Base-by-base conservation (phyloP, 441 rosid species). In the Erysimum cheiri region DNA sequence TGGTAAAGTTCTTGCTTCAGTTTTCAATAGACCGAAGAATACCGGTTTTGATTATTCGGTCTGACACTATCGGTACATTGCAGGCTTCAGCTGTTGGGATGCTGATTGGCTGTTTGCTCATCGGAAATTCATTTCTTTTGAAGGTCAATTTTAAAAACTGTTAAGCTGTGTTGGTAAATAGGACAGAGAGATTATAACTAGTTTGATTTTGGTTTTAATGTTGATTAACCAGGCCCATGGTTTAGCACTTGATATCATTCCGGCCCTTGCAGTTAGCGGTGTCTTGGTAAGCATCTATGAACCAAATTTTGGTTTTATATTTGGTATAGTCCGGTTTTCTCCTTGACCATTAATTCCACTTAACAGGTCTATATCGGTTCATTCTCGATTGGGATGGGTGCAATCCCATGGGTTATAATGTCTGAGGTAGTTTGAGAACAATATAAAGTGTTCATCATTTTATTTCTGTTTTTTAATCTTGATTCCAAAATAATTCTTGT, bases 351-450 rank as follows among this genome's bases (percentile, higher is more conserved):
- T 19, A 19, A 19, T 19, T 19, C 22, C 22, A 19, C 22, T 19
- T 19, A 19, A 19, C 87, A 87, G 94, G 78, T 83, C 26, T 85
- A 77, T 58, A 76, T 80, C 8, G 88, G 81, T 26, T 80, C 77
- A 26, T 88, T 78, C 49, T 78, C 84, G 3, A 35, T 84, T 0
- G 97, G 94, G 69, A 81, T 84, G 80, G 86, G 86, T 22, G 92
- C 86, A 68, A 77, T 91, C 54, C 94, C 91, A 3, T 91, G 94
- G 94, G 82, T 85, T 55, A 50, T 91, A 64, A 85, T 88, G 97
- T 88, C 92, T 0, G 97, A 91, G 94, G 97, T 87, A 69, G 10
- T 9, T 3, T 66, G 29, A 35, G 15, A 52, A 43, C 5, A 3
- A 26, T 47, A 36, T 1, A 32, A 5, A 29, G 31, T 36, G 31